Evolutionary conservation across 495 filamentous ascomycete genomes (phyloP).

Genomic region (Penicillium malachiteum): DNA sequence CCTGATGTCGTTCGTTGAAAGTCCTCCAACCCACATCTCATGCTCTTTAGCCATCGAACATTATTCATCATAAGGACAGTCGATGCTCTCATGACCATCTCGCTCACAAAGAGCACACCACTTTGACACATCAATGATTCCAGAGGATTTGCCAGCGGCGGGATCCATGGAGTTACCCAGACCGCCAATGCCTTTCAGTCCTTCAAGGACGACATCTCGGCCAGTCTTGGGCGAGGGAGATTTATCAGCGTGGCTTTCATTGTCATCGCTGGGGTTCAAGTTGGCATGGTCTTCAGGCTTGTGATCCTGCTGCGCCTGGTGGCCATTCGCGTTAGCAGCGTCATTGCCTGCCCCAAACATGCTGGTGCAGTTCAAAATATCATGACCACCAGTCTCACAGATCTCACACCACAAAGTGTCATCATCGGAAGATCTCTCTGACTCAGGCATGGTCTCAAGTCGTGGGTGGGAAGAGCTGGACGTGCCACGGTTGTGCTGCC

Average conservation of each 20-base stretch:
- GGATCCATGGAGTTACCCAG: conserved; percentile 40
- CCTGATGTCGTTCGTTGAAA: conserved; percentile 5
- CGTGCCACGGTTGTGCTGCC: conserved; percentile 31
- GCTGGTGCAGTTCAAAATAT: conserved; percentile 89
- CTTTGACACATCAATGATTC: conserved; percentile 75
- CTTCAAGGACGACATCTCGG: conserved; percentile 58
- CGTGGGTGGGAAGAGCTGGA: conserved; percentile 37
- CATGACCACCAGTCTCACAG: conserved; percentile 89
- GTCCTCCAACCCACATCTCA: conserved; percentile 9
- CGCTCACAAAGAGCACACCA: conserved; percentile 98
- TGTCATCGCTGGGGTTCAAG: conserved; percentile 8
- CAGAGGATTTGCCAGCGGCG: conserved; percentile 77
- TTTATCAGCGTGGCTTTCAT: conserved; percentile 18
- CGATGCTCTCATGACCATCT: conserved; percentile 93
- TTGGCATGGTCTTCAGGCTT: conserved; percentile 16
- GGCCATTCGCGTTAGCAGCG: conserved; percentile 10
- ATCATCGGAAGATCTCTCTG: conserved; percentile 69
- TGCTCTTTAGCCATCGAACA: conserved; percentile 36
- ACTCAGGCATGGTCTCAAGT: conserved; percentile 64
- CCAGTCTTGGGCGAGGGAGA: conserved; percentile 37
- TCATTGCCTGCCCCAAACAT: conserved; percentile 62
- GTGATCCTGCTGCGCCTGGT: conserved; percentile 17
- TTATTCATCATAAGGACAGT: conserved; percentile 90
- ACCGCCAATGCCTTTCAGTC: conserved; percentile 59
- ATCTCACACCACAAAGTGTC: conserved; percentile 93